phyloP scores from a whole-genome alignment of 2,329 filamentous ascomycete species.

The Sclerotinia nivalis region DNA sequence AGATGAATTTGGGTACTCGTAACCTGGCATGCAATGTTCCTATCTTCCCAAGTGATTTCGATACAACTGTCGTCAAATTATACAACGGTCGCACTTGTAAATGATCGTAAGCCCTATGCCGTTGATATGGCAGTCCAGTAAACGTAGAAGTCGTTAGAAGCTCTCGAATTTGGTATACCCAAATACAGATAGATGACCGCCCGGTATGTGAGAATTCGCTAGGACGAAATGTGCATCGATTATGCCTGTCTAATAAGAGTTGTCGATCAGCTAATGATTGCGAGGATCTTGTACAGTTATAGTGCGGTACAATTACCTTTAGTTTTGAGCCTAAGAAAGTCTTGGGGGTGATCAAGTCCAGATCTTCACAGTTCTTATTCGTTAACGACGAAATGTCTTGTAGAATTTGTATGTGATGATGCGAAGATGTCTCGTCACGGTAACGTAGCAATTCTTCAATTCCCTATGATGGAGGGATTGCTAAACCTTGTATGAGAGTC shows the following conservation, averaged over 20 bases:
- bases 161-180: not conserved
- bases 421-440: not conserved
- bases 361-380: constrained; percentile 16
- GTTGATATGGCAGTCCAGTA: not conserved
- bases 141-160: not conserved
- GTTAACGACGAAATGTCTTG: not conserved
- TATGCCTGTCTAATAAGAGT: not conserved
- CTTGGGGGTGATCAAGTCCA: not conserved
- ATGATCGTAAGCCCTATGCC: constrained; percentile 5
- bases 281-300: constrained; percentile 1
- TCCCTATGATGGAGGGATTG: not conserved
- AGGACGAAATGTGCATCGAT: not conserved
- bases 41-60: not conserved
- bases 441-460: not conserved
- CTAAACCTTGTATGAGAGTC: not conserved
- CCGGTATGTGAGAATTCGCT: not conserved
- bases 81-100: not conserved
- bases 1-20: not conserved
- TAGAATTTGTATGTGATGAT: not conserved
- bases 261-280: constrained; percentile 13
- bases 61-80: not conserved
- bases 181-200: not conserved
- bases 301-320: not conserved
- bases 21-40: not conserved
- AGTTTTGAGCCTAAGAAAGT: not conserved